Percentiles rank a stretch among this genome's conserved stretches.
phyloP scores from a whole-genome alignment of 2,329 filamentous ascomycete species.

The Hirsutella thompsonii region DNA sequence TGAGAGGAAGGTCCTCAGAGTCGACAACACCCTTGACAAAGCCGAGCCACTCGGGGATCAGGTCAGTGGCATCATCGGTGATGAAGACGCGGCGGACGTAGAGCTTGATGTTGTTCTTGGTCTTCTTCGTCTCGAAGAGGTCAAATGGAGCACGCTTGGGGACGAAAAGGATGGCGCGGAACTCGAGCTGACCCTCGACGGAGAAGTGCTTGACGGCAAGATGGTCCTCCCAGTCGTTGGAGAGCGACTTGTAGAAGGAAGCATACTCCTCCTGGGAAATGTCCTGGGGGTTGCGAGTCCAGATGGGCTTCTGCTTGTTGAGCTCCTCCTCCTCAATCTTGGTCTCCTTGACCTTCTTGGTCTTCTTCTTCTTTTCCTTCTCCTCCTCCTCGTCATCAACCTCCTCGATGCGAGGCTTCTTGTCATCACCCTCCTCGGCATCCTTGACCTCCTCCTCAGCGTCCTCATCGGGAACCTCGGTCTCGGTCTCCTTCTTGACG shows the following conservation, averaged over 20 bases:
- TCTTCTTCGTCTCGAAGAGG: conserved; percentile 99
- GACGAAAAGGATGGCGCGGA: conserved; percentile 98
- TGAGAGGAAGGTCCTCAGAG: conserved; percentile 98
- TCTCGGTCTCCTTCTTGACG: conserved; percentile 98
- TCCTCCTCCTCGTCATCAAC: conserved; percentile 76
- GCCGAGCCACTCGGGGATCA: conserved; percentile 98
- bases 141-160: conserved; percentile 99
- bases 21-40: conserved; percentile 99
- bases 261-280: conserved; percentile 95
- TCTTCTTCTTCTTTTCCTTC: conserved; percentile 86
- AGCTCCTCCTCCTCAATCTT: conserved; percentile 99
- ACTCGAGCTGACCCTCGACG: conserved; percentile 99
- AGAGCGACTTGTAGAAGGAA: conserved; percentile 99
- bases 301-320: conserved; percentile 99
- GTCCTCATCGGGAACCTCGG: conserved; percentile 93
- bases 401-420: conserved; percentile 94
- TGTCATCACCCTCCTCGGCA: conserved; percentile 64
- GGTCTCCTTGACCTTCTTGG: conserved; percentile 98
- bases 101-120: conserved; percentile 99
- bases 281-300: conserved; percentile 94
- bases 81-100: conserved; percentile 99
- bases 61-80: conserved; percentile 96
- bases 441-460: conserved; percentile 56
- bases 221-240: conserved; percentile 99
- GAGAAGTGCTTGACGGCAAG: conserved; percentile 99